Base-by-base conservation (phyloP, 345 rosid genomes). In the Eucalyptus sideroxylon region DNA sequence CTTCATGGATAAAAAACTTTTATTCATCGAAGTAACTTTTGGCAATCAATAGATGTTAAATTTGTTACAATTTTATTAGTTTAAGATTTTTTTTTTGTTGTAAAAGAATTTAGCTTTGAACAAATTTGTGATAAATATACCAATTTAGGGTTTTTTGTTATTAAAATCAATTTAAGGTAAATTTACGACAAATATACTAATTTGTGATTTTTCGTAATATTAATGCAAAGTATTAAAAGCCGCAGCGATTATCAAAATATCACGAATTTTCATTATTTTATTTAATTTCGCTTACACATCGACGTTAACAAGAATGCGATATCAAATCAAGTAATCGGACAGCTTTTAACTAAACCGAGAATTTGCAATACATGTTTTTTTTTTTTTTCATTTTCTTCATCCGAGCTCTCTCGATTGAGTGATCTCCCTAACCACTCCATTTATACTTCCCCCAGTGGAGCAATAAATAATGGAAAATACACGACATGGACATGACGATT, bases 211-310 rank as follows among this genome's bases (percentile, higher is more conserved):
- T 56, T 56, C 12, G 3, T 56, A 56, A 24, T 56, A 24, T 56
- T 56, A 56, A 56, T 24, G 5, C 30, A 56, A 24, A 56, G 30
- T 24, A 56, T 23, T 24, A 23, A 56, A 56, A 56, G 62, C 6
- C 1, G 0, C 3, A 1, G 13, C 0, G 13, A 56, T 24, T 56
- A 24, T 56, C 30, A 2, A 56, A 56, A 9, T 56, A 56, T 56
- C 62, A 10, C 13, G 2, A 56, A 9, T 56, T 24, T 56, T 56
- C 30, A 24, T 56, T 56, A 56, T 56, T 56, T 13, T 56, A 56
- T 56, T 56, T 56, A 56, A 56, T 56, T 65, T 65, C 5, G 5
- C 37, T 30, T 65, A 4, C 72, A 16, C 0, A 1, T 65, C 16
- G 5, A n/a, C 17, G 17, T 65, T n/a, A 27, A 30, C 30, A 4